Evolutionary conservation across 805 yeast species (phyloP).

Genomic region (Metschnikowia lunata): DNA sequence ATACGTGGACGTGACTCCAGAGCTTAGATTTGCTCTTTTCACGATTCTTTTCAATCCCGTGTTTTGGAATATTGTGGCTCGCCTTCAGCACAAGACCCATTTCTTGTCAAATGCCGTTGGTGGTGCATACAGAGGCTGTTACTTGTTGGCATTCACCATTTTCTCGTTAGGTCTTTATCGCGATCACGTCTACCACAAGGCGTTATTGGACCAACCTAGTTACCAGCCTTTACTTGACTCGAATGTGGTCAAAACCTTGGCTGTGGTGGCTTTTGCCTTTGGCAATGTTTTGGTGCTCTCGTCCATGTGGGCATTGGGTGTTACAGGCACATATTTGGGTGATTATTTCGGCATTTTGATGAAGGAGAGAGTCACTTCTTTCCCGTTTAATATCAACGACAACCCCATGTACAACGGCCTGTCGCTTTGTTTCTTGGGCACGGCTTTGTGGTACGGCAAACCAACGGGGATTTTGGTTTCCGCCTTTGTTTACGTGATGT

Average conservation of each 20-base stretch:
- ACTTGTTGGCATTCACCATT: slow-evolving; percentile 74
- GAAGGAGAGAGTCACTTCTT: slow-evolving; percentile 82
- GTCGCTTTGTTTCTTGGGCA: slow-evolving; percentile 82
- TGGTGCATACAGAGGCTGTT: slow-evolving; percentile 73
- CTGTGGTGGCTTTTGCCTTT: slow-evolving; percentile 49
- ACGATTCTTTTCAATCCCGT: slow-evolving; percentile 88
- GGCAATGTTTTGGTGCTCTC: slow-evolving; percentile 80
- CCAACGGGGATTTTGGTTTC: slow-evolving; percentile 83
- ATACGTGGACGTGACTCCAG: slow-evolving; percentile 13
- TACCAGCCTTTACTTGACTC: slow-evolving; percentile 48
- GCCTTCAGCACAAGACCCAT: slow-evolving; percentile 76
- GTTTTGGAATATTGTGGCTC: slow-evolving; percentile 92
- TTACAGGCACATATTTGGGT: slow-evolving; percentile 95
- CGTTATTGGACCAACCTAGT: slow-evolving; percentile 68
- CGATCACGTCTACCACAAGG: slow-evolving; percentile 69
- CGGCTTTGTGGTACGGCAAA: slow-evolving; percentile 82
- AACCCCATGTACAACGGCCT: slow-evolving; percentile 98
- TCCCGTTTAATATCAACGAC: slow-evolving; percentile 87
- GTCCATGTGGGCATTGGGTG: slow-evolving; percentile 90
- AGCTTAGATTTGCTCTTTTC: slow-evolving; percentile 41
- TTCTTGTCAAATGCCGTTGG: slow-evolving; percentile 70
- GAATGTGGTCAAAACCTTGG: slow-evolving; percentile 42
- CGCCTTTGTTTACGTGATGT: slow-evolving; percentile 72
- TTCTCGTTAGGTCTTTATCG: slow-evolving; percentile 81
- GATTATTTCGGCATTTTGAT: slow-evolving; percentile 96